Conservation (phyloP, 805 yeast species). For the Aciculoconidium aculeatum region DNA sequence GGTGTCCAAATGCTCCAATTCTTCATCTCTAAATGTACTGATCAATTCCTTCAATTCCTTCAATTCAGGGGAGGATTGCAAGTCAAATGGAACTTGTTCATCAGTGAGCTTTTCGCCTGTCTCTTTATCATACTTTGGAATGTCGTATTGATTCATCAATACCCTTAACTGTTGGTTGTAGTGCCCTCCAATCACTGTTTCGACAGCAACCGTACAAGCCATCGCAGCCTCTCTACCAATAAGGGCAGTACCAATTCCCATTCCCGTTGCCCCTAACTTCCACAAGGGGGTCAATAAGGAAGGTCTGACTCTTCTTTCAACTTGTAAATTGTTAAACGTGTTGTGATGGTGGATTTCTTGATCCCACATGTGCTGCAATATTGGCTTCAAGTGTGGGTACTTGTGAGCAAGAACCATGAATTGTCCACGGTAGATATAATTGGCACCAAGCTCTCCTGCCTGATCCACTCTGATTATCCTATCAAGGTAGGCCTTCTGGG, state of each 20-base stretch:
- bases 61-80: slow-evolving; percentile 48
- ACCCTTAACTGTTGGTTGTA: slow-evolving; percentile 85
- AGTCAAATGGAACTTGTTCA: slow-evolving; percentile 18
- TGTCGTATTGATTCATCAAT: slow-evolving; percentile 59
- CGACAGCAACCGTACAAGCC: slow-evolving; percentile 99
- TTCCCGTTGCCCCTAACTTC: slow-evolving; percentile 82
- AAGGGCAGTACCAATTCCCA: slow-evolving; percentile 84
- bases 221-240: slow-evolving; percentile 94
- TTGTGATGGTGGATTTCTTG: slow-evolving; percentile 89
- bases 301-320: slow-evolving; percentile 79
- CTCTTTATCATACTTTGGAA: slow-evolving; percentile 31
- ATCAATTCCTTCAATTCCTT: slow-evolving; percentile 54
- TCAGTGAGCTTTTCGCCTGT: slow-evolving; percentile 23
- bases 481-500: slow-evolving; percentile 67
- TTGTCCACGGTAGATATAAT: slow-evolving; percentile 90
- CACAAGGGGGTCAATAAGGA: slow-evolving; percentile 87
- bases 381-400: slow-evolving; percentile 70
- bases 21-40: slow-evolving; percentile 83
- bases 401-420: slow-evolving; percentile 65
- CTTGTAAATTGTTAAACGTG: slow-evolving; percentile 76
- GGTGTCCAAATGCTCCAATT: slow-evolving; percentile 89
- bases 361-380: slow-evolving; percentile 95
- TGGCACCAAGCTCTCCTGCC: slow-evolving; percentile 97
- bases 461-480: slow-evolving; percentile 87
- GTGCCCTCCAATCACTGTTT: slow-evolving; percentile 95